phyloP scores from a whole-genome alignment of 805 yeast species.

The Spathaspora boniae region DNA sequence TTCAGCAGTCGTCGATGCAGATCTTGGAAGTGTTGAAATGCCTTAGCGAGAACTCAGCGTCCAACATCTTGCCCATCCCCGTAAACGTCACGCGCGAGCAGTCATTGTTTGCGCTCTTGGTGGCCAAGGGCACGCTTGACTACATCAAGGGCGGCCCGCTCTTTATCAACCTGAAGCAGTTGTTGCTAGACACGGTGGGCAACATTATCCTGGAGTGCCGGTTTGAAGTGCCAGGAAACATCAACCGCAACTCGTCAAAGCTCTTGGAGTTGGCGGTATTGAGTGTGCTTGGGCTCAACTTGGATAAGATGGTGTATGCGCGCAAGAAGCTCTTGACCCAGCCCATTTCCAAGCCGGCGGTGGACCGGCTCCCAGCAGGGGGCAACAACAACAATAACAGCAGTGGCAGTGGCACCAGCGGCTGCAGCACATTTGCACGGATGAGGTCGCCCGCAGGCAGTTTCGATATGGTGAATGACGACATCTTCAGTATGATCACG shows the following conservation, averaged over 20 bases:
- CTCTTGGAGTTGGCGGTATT: conserved; percentile 59
- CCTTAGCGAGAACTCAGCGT: conserved; percentile 31
- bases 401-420: conserved; percentile 3
- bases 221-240: conserved; percentile 56
- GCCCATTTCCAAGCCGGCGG: conserved; percentile 23
- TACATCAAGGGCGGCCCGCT: conserved; percentile 81
- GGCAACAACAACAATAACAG: background rate
- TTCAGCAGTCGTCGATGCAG: conserved; percentile 67
- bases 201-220: conserved; percentile 50
- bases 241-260: conserved; percentile 54
- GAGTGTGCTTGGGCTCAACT: conserved; percentile 55
- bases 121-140: conserved; percentile 75
- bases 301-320: conserved; percentile 15
- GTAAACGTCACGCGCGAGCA: conserved; percentile 59
- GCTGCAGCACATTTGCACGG: conserved; percentile 2
- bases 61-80: conserved; percentile 59
- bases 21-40: conserved; percentile 50
- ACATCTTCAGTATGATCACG: conserved; percentile 5
- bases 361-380: conserved; percentile 17
- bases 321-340: conserved; percentile 15
- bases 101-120: conserved; percentile 59
- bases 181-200: conserved; percentile 48
- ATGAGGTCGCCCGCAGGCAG: conserved; percentile 2
- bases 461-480: conserved; percentile 8
- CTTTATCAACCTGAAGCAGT: conserved; percentile 61